Conservation (phyloP, 805 yeast genomes). For the Brettanomyces sp. region DNA sequence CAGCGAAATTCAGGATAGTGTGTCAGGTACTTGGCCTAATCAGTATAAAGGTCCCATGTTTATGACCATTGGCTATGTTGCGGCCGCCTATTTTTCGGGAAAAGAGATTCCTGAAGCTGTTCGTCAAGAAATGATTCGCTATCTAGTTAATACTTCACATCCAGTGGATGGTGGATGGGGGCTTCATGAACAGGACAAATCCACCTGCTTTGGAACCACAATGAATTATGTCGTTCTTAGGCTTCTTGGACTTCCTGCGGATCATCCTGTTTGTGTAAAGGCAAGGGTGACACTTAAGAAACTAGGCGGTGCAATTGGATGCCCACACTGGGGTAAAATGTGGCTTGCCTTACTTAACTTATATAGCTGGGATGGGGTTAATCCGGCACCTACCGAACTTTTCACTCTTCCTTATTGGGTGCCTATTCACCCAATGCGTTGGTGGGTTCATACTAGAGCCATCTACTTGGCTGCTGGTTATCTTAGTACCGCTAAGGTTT, state of each 20-base stretch:
- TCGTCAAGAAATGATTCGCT: constrained; percentile 66
- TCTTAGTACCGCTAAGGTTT: constrained; percentile 45
- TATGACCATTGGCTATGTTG: constrained; percentile 84
- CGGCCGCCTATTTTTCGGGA: constrained; percentile 59
- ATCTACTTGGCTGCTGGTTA: constrained; percentile 85
- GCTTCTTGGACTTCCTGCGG: constrained; percentile 61
- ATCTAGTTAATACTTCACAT: constrained; percentile 83
- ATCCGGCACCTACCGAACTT: constrained; percentile 95
- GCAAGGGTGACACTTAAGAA: constrained; percentile 63
- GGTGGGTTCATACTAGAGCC: constrained; percentile 99
- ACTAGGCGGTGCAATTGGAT: constrained; percentile 83
- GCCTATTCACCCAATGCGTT: constrained; percentile 88
- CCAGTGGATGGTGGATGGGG: constrained; percentile 99
- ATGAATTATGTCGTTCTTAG: constrained; percentile 79
- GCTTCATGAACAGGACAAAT: constrained; percentile 80
- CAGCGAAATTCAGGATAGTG: constrained; percentile 57
- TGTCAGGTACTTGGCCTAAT: constrained; percentile 80
- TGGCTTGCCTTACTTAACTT: constrained; percentile 77
- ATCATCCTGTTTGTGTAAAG: constrained; percentile 67
- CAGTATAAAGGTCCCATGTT: constrained; percentile 98
- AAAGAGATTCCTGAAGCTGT: constrained; percentile 59
- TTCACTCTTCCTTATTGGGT: constrained; percentile 77
- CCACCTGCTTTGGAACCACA: constrained; percentile 91
- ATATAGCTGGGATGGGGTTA: constrained; percentile 93
- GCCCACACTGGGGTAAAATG: constrained; percentile 97